phyloP scores from a whole-genome alignment of 2,329 filamentous ascomycete species.

The Monilinia polystroma region DNA sequence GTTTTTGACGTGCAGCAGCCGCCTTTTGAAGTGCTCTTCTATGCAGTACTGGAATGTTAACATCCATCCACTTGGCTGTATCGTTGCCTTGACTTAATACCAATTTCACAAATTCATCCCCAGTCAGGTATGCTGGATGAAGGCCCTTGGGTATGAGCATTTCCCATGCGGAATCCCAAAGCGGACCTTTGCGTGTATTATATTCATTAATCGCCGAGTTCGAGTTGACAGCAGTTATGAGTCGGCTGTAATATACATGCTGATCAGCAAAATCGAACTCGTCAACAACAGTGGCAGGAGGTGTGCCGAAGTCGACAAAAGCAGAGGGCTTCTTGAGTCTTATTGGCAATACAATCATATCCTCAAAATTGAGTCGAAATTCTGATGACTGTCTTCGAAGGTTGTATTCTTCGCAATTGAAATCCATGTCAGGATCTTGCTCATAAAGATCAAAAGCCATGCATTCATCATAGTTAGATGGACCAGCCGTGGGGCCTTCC shows the following conservation, averaged over 20 bases:
- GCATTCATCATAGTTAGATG: slow-evolving; percentile 11
- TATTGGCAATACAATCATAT: slow-evolving; percentile 22
- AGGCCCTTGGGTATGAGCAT: slow-evolving; percentile 25
- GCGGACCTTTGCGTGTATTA: slow-evolving; percentile 18
- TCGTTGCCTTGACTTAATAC: slow-evolving; percentile 22
- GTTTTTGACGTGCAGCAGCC: slow-evolving; percentile 19
- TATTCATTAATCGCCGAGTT: slow-evolving; percentile 23
- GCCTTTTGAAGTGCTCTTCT: slow-evolving; percentile 24
- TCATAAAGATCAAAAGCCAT: slow-evolving; percentile 23
- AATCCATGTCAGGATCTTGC: slow-evolving; percentile 16
- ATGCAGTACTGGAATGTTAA: slow-evolving; percentile 18
- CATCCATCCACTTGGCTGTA: slow-evolving; percentile 23
- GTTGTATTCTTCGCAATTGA: slow-evolving; percentile 9
- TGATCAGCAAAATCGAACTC: slow-evolving; percentile 22
- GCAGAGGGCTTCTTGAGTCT: slow-evolving; percentile 12
- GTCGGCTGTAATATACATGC: slow-evolving; percentile 16
- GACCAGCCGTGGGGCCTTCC: neutral
- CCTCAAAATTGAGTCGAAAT: slow-evolving; percentile 19
- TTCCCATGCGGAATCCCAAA: slow-evolving; percentile 25
- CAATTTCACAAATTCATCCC: slow-evolving; percentile 25
- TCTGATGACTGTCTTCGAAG: slow-evolving; percentile 12
- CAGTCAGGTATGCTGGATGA: slow-evolving; percentile 27
- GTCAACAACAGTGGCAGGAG: slow-evolving; percentile 15
- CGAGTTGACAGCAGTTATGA: slow-evolving; percentile 14
- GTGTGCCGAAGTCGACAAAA: neutral